These are phyloP conservation scores for Tylopilus sp. DNA, from an alignment of 768 basidiomycete species.

Conservation along the genomic window DNA sequence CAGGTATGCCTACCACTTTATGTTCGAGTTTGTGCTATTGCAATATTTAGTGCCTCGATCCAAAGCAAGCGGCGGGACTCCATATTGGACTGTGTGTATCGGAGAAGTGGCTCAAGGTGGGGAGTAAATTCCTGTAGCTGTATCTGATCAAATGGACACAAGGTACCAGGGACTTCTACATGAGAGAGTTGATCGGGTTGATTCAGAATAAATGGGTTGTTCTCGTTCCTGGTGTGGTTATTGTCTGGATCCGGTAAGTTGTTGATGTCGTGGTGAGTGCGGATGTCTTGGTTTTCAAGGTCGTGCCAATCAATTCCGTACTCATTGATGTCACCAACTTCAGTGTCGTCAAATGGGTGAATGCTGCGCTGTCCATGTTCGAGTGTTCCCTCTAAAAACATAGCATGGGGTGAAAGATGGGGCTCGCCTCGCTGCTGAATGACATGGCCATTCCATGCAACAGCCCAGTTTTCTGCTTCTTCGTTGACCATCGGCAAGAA, in stretches of 20 bases:
- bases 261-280: not conserved
- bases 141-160: no score
- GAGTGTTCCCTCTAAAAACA: not conserved
- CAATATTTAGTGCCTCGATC: no score
- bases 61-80: no score
- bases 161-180: not conserved
- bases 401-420: not conserved
- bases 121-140: no score
- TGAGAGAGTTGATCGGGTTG: not conserved
- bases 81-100: no score
- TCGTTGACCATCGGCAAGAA: not conserved
- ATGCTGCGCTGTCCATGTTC: not conserved
- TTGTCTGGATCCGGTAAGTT: no score
- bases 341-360: not conserved
- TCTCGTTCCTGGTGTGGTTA: not conserved
- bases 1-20: no score
- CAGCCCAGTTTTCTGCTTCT: not conserved
- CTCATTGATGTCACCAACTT: not conserved
- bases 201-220: not conserved
- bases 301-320: not conserved
- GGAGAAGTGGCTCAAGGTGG: no score
- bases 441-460: not conserved
- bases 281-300: not conserved
- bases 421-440: not conserved
- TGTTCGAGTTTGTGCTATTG: no score